phyloP scores from a whole-genome alignment of 1,284 basidiomycete genomes.

The Ustilago crameri region DNA sequence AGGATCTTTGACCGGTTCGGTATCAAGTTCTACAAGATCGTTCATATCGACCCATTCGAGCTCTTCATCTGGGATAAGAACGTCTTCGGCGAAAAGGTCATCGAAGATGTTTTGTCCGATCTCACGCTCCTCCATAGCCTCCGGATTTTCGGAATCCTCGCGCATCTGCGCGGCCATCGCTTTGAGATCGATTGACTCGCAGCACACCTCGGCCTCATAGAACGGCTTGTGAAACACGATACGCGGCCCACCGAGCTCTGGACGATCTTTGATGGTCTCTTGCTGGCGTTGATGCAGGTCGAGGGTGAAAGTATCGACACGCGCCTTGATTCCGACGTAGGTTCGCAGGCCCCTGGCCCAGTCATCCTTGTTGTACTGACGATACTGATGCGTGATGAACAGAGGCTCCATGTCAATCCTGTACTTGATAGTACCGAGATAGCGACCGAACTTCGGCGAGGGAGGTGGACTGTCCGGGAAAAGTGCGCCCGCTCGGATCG shows the following conservation, averaged over 20 bases:
- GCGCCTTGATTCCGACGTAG: conserved; percentile 84
- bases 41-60: conserved; percentile 79
- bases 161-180: conserved; percentile 81
- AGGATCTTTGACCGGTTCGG: conserved; percentile 70
- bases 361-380: conserved; percentile 79
- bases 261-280: conserved; percentile 73
- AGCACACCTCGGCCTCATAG: conserved; percentile 87
- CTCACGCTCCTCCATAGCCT: conserved; percentile 59
- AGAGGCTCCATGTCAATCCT: conserved; percentile 81
- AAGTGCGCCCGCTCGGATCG: conserved; percentile 85
- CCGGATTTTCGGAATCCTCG: conserved; percentile 28
- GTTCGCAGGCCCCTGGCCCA: conserved; percentile 83
- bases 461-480: conserved; percentile 79
- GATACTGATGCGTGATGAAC: conserved; percentile 87
- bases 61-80: conserved; percentile 42
- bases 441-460: conserved; percentile 88
- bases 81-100: conserved; percentile 44
- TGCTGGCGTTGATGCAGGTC: conserved; percentile 94
- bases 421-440: conserved; percentile 93
- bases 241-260: conserved; percentile 69
- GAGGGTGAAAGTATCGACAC: conserved; percentile 82
- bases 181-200: conserved; percentile 82
- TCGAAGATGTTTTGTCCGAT: conserved; percentile 55
- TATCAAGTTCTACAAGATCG: conserved; percentile 84
- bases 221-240: conserved; percentile 79